phyloP scores from a whole-genome alignment of 2,329 filamentous ascomycete species.

The Aspergillus sp. region DNA sequence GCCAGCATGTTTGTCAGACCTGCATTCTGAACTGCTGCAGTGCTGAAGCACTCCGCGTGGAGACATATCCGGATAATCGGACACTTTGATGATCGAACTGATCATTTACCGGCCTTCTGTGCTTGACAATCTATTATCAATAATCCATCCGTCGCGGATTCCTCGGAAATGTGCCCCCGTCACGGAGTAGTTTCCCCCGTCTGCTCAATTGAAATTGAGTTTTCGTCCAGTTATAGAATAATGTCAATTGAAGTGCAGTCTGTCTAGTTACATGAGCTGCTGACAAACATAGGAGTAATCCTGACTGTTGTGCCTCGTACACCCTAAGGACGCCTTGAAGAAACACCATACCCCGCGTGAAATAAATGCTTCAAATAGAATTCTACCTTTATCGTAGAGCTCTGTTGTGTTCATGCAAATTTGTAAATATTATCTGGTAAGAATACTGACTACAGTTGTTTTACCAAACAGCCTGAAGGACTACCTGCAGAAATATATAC shows the following conservation, averaged over 20 bases:
- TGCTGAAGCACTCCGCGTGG: not conserved
- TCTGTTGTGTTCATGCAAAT: not conserved
- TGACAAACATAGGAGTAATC: constrained; percentile 5
- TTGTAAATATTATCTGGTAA: too few relatives aligned
- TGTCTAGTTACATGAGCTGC: not conserved
- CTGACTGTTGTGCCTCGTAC: not conserved
- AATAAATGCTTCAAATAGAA: not conserved
- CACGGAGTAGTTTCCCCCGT: not conserved
- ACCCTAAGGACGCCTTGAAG: not conserved
- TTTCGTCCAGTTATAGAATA: not conserved
- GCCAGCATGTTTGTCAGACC: constrained; percentile 9
- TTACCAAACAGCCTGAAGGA: too few relatives aligned
- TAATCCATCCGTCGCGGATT: not conserved
- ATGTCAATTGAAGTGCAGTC: not conserved
- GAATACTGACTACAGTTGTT: too few relatives aligned
- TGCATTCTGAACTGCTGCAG: constrained; percentile 10
- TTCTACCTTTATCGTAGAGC: not conserved
- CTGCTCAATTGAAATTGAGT: not conserved
- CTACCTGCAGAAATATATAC: not conserved
- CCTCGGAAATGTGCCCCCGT: constrained; percentile 9
- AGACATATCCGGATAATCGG: not conserved
- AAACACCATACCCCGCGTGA: not conserved
- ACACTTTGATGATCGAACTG: not conserved
- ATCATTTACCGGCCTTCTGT: not conserved
- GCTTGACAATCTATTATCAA: constrained; percentile 8